phyloP scores from a whole-genome alignment of 2,329 filamentous ascomycete genomes.

The Paecilomyces sp. region DNA sequence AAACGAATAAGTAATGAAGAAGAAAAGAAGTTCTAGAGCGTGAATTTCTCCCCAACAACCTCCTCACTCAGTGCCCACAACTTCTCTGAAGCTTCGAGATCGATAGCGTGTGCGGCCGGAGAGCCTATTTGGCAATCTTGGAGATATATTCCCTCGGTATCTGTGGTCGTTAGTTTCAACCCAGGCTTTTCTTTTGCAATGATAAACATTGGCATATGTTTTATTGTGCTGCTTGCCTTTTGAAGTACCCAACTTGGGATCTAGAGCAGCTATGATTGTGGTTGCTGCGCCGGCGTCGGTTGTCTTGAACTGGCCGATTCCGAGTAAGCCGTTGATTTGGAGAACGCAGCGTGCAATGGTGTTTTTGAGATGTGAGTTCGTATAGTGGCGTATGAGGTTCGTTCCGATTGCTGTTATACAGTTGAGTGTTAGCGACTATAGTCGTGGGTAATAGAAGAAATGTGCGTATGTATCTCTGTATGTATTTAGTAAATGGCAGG shows the following conservation, averaged over 20 bases:
- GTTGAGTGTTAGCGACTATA: not conserved
- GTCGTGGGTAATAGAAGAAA: slow-evolving; percentile 12
- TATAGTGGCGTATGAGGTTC: not conserved
- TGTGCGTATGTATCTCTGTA: not conserved
- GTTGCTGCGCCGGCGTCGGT: not conserved
- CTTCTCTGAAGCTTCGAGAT: not conserved
- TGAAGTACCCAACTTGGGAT: not conserved
- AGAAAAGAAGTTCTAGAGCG: no score
- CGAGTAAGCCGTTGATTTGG: not conserved
- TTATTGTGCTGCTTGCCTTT: not conserved
- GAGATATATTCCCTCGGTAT: not conserved
- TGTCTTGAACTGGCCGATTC: not conserved
- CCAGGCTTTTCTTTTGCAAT: no score
- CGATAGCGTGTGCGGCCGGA: not conserved
- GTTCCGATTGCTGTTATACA: not conserved
- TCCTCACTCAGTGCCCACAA: not conserved
- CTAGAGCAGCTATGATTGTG: slow-evolving; percentile 6
- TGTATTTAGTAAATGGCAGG: no score
- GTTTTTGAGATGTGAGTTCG: not conserved
- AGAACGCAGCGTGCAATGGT: not conserved
- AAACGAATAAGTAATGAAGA: no score
- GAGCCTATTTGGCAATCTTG: not conserved
- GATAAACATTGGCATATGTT: no score
- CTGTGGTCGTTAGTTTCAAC: not conserved
- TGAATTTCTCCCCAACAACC: not conserved